Evolutionary conservation across 805 yeast species (phyloP).

Genomic region (Myxozyma lipomycoides): DNA sequence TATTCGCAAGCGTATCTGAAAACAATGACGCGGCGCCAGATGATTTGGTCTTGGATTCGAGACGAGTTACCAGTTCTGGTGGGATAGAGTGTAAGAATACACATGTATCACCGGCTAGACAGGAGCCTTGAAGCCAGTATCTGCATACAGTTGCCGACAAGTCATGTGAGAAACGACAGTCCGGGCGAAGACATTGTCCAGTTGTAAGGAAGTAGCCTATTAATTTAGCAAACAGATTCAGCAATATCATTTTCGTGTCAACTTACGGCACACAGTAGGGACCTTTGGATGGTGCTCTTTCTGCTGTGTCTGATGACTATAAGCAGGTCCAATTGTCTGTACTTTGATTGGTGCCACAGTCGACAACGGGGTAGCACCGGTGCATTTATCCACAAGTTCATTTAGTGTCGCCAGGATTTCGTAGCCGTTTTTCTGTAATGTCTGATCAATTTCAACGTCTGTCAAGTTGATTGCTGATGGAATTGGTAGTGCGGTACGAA

Average conservation of each 20-base stretch:
- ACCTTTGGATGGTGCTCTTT: slow-evolving; percentile 18
- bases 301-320: slow-evolving; percentile 10
- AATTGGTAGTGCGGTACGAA: slow-evolving; percentile 14
- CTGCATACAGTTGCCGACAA: slow-evolving; percentile 43
- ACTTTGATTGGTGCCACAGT: slow-evolving; percentile 7
- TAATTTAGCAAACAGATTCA: neutral
- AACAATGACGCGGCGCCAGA: slow-evolving; percentile 15
- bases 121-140: slow-evolving; percentile 46
- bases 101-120: slow-evolving; percentile 44
- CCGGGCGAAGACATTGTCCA: slow-evolving; percentile 45
- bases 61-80: slow-evolving; percentile 23
- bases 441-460: slow-evolving; percentile 8
- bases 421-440: slow-evolving; percentile 20
- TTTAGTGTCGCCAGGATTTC: slow-evolving; percentile 16
- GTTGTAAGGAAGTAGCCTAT: slow-evolving; percentile 40
- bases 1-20: slow-evolving; percentile 1
- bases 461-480: slow-evolving; percentile 9
- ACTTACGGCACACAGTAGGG: slow-evolving; percentile 25
- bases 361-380: neutral
- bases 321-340: slow-evolving; percentile 25
- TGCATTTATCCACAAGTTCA: slow-evolving; percentile 12
- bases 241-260: neutral
- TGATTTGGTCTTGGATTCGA: slow-evolving; percentile 1
- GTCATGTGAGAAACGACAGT: slow-evolving; percentile 48
- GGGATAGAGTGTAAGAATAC: slow-evolving; percentile 43